Percentiles rank a stretch among this genome's conserved stretches.
Conservation (phyloP, 805 yeast genomes). For the Wickerhamiella brachini region DNA sequence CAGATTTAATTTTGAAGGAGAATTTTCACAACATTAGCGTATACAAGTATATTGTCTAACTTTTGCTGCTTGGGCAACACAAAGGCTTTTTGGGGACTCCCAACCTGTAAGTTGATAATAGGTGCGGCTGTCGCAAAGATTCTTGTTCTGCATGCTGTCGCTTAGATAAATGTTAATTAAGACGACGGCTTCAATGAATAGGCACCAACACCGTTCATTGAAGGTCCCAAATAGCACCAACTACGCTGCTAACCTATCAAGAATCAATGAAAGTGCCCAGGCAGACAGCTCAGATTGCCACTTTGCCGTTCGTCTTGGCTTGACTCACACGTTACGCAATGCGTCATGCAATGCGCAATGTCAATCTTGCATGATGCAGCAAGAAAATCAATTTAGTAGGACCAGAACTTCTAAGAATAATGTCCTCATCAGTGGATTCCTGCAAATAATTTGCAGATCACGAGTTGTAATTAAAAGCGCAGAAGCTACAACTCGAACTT, state of each 20-base stretch:
- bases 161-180: neutral
- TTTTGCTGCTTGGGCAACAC: neutral
- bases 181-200: too few relatives aligned
- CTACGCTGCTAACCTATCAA: too few relatives aligned
- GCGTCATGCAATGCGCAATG: neutral
- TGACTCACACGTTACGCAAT: neutral
- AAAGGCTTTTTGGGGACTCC: neutral
- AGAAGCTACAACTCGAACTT: too few relatives aligned
- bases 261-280: too few relatives aligned
- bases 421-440: neutral
- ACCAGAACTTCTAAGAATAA: neutral
- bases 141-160: neutral
- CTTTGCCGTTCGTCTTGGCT: neutral
- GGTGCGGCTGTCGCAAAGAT: neutral
- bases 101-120: neutral
- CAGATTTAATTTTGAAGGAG: neutral
- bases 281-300: too few relatives aligned
- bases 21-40: neutral
- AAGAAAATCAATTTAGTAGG: neutral
- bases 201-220: too few relatives aligned
- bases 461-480: too few relatives aligned
- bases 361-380: neutral
- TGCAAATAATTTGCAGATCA: too few relatives aligned
- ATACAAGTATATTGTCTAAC: too few relatives aligned
- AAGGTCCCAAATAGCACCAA: too few relatives aligned